Evolutionary conservation across 768 basidiomycete genomes (phyloP), one percentile per base, ranked within the genome.

Genomic region (Cantharellus cinnabarinus): DNA sequence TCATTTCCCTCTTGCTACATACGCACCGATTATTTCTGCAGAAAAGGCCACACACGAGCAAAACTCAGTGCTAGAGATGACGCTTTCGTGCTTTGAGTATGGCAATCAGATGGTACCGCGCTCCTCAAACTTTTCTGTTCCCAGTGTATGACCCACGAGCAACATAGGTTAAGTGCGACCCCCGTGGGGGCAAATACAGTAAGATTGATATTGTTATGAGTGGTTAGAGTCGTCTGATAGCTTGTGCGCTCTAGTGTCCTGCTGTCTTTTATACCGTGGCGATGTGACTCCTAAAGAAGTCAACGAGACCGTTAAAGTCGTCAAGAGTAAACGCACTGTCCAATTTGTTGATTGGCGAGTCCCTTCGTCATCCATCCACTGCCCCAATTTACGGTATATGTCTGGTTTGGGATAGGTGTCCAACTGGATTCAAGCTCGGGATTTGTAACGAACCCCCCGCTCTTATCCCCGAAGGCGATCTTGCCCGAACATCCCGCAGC

Each of bases 281-380:
- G 93, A 97, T 67, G 90, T 97, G 64, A 91, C 91, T 52, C 89
- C 93, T 65, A 95, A 94, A 77, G 94, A 97, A 70, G 85, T 84
- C 65, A 85, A 93, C 64, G 80, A 85, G 59, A 93, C 94, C 60
- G 88, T 97, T 65, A 81, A 87, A 48, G 83, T 77, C 64, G 88
- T 98, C 76, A 95, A 93, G 78, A 97, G 90, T 60, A 97, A 93
- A 79, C 81, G 86, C 64, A 97, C 94, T 35, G 94, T 98, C 67
- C 91, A 94, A 67, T 95, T 94, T 70, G 93, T 97, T 62, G 93
- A 95, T 68, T 97, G 93, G 93, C 91, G 89, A 71, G 87, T 87
- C 42, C 97, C 94, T 67, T 94, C 93, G 62, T 94, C 14, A 44
- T 10, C 56, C 7, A 56, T 52, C 37, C 2, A 41, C 48, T 42